Percentiles rank a stretch among this genome's conserved stretches.
These are phyloP conservation scores for Musa beccarii DNA, from an alignment of 176 grass and related monocot genomes.

Conservation along the genomic window DNA sequence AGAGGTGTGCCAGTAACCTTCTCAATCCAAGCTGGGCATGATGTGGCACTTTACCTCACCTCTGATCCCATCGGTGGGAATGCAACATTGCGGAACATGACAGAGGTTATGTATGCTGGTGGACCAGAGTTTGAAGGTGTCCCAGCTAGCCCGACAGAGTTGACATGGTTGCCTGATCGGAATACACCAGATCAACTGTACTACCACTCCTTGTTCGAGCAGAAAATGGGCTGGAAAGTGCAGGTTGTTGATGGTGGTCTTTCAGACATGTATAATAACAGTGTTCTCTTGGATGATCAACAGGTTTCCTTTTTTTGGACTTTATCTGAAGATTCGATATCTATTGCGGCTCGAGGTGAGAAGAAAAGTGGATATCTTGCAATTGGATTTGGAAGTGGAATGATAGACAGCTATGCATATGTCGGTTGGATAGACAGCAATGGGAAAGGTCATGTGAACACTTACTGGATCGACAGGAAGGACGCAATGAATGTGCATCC, in stretches of 20 bases:
- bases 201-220: slow-evolving; percentile 45
- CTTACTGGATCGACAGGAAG: slow-evolving; percentile 17
- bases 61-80: slow-evolving; percentile 74
- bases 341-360: slow-evolving; percentile 12
- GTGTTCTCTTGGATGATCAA: slow-evolving; percentile 19
- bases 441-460: slow-evolving; percentile 7
- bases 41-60: slow-evolving; percentile 77
- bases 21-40: slow-evolving; percentile 83
- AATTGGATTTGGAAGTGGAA: slow-evolving; percentile 19
- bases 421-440: slow-evolving; percentile 23
- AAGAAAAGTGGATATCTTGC: slow-evolving; percentile 22
- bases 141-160: slow-evolving; percentile 52
- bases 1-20: slow-evolving; percentile 90
- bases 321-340: slow-evolving; percentile 3
- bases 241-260: slow-evolving; percentile 24
- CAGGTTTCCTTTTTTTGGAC: slow-evolving; percentile 20
- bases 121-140: slow-evolving; percentile 48
- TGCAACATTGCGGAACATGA: slow-evolving; percentile 55
- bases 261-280: slow-evolving; percentile 21
- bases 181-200: slow-evolving; percentile 84
- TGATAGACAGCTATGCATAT: slow-evolving; percentile 23
- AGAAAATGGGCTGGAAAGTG: slow-evolving; percentile 84
- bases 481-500: slow-evolving; percentile 1
- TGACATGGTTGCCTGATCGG: slow-evolving; percentile 67
- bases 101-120: slow-evolving; percentile 73